Percentiles rank a stretch among this genome's conserved stretches.
These are phyloP conservation scores for Coemansia sp. DNA, from an alignment of 371 early-diverging fungal genomes.

Conservation along the genomic window DNA sequence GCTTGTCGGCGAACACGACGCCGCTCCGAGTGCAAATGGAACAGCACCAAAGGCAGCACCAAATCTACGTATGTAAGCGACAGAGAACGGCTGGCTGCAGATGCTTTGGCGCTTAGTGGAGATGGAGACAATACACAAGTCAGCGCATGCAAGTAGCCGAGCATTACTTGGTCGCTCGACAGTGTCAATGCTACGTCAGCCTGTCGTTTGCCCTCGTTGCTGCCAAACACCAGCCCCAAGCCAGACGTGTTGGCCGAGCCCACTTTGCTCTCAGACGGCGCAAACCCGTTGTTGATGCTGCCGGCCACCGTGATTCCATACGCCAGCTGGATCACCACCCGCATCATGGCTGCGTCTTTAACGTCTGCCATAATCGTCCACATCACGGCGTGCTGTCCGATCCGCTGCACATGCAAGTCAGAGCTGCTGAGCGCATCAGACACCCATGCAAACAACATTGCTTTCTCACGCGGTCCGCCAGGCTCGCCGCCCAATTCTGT, in stretches of 20 bases:
- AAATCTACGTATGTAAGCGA: constrained; percentile 55
- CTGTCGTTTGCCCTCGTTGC: neutral
- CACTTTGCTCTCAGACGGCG: neutral
- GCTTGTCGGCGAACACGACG: constrained; percentile 75
- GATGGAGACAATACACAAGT: constrained; percentile 66
- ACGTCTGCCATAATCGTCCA: constrained; percentile 40
- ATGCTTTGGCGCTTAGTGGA: constrained; percentile 60
- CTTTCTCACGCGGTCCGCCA: constrained; percentile 59
- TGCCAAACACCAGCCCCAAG: constrained; percentile 30
- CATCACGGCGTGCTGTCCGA: constrained; percentile 56
- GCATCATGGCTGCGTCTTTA: constrained; percentile 31
- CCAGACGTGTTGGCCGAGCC: constrained; percentile 17
- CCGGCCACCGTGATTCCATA: constrained; percentile 30
- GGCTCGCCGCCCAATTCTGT: constrained; percentile 53
- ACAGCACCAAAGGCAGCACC: constrained; percentile 75
- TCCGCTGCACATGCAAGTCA: constrained; percentile 55
- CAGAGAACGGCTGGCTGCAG: constrained; percentile 49
- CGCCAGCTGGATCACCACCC: constrained; percentile 39
- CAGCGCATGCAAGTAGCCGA: constrained; percentile 66
- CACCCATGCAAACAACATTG: constrained; percentile 64
- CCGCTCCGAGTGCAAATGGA: constrained; percentile 77
- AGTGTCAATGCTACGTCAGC: constrained; percentile 3
- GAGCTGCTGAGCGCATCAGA: constrained; percentile 66
- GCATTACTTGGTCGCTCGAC: constrained; percentile 61
- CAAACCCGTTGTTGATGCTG: constrained; percentile 28